phyloP scores from a whole-genome alignment of 805 yeast genomes.

The Ogataea kodamae region DNA sequence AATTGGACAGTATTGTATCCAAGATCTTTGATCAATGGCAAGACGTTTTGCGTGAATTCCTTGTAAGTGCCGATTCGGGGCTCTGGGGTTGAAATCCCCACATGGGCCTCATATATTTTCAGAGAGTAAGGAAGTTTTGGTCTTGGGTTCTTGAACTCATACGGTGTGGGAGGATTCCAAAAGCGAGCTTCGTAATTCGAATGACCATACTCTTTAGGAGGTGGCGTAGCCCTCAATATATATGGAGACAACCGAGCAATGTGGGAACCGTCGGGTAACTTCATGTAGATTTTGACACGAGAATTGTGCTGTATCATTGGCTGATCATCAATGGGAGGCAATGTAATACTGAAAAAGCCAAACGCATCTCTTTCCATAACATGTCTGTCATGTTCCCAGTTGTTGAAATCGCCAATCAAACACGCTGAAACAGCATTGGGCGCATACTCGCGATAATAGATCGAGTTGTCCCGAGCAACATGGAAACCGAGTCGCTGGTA shows the following conservation, averaged over 20 bases:
- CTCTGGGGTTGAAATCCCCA: constrained; percentile 91
- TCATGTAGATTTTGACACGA: constrained; percentile 66
- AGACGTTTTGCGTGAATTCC: constrained; percentile 73
- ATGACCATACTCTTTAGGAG: constrained; percentile 47
- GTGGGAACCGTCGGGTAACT: constrained; percentile 61
- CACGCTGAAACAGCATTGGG: constrained; percentile 79
- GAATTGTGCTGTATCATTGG: constrained; percentile 80
- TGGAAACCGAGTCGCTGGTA: constrained; percentile 78
- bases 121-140: constrained; percentile 56
- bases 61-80: constrained; percentile 80
- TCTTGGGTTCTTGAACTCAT: constrained; percentile 59
- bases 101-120: constrained; percentile 91
- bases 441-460: constrained; percentile 78
- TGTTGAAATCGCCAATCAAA: constrained; percentile 89
- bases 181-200: constrained; percentile 78
- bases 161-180: constrained; percentile 73
- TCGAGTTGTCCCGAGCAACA: constrained; percentile 50
- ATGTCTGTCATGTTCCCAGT: constrained; percentile 64
- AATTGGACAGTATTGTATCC: constrained; percentile 93
- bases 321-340: constrained; percentile 54
- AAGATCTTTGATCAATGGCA: constrained; percentile 79
- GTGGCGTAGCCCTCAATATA: constrained; percentile 78
- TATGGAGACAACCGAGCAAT: constrained; percentile 88
- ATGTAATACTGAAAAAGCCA: constrained; percentile 63
- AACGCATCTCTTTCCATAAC: constrained; percentile 57